phyloP scores from a whole-genome alignment of 495 filamentous ascomycete species.

The Xylaria scruposa region DNA sequence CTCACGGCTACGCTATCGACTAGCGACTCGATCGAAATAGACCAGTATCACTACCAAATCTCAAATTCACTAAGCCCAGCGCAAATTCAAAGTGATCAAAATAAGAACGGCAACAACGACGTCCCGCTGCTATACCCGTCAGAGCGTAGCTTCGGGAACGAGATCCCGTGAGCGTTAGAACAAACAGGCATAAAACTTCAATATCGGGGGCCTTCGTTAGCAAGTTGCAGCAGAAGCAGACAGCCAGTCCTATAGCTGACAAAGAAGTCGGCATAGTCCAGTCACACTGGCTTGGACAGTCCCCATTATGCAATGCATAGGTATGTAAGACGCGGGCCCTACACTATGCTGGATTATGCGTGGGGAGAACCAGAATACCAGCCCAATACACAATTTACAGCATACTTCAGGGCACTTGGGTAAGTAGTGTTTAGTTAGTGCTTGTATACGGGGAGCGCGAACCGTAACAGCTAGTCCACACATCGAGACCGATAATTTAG shows the following conservation, averaged over 20 bases:
- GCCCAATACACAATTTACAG: not conserved
- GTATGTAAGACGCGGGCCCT: not conserved
- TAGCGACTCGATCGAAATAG: not conserved
- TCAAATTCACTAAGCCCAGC: not conserved
- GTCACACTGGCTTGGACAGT: not conserved
- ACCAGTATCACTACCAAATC: not conserved
- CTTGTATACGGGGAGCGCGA: too few relatives aligned
- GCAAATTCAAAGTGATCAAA: not conserved
- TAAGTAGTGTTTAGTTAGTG: too few relatives aligned
- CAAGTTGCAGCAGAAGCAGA: not conserved
- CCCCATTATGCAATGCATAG: slow-evolving; percentile 1
- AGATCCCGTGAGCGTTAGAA: slow-evolving; percentile 3
- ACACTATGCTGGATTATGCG: not conserved
- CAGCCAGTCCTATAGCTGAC: not conserved
- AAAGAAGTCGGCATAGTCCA: not conserved
- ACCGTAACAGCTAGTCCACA: too few relatives aligned
- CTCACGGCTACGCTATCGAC: not conserved
- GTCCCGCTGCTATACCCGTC: not conserved
- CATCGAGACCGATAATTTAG: too few relatives aligned
- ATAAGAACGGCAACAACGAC: not conserved
- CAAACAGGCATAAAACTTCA: not conserved
- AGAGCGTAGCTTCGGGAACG: not conserved
- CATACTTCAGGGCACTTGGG: too few relatives aligned
- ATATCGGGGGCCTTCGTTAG: not conserved
- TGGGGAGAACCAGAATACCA: not conserved